Evolutionary conservation across 768 basidiomycete species (phyloP), one percentile per base, ranked within the genome.

Genomic region (Pholiota conissans): DNA sequence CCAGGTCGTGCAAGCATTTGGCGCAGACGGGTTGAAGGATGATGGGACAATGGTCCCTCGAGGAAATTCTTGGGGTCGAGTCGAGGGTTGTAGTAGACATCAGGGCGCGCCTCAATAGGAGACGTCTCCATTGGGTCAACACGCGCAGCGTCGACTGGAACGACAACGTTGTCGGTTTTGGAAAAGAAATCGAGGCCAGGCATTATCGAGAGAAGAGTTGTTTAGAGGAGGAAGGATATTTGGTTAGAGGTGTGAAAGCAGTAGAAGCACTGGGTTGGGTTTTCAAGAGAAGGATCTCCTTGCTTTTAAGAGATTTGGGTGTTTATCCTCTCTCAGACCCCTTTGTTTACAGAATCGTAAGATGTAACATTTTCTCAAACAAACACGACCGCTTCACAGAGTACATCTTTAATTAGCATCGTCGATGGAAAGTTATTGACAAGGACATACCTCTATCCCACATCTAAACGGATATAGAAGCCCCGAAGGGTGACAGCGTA

Each of bases 31-130:
- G 89, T 91, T 8, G 87, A 78, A 14, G 89, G 79, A 63, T 89
- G 85, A 57, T 72, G 69, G 1, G 89, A 90, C 5, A 91, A 72
- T 3, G 86, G 85, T 1, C 87, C 88, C 13, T 87, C 81, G 42
- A 88, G 71, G 69, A 78, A 89, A 70, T 89, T 87, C 66, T 79
- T 78, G 34, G 87, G 84, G 70, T 89, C 85, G n/a, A 90, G 71
- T 32, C 86, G 86, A 39, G 87, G 56, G 67, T 90, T 90, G 69
- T 84, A 84, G 70, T 89, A 90, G 27, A 60, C 55, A 37, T 52
- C 55, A 9, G 59, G 39, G 28, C 32, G 37, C 5, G 52, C 46
- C 49, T 61, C 56, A 11, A 30, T 29, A 30, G 37, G 47, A 10
- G 54, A 32, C 4, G 47, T 16, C 26, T 47, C 52, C 30, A 52